These are phyloP conservation scores for Phytophthora megakarya DNA, from an alignment of 352 stramenopile genomes.

Conservation along the genomic window DNA sequence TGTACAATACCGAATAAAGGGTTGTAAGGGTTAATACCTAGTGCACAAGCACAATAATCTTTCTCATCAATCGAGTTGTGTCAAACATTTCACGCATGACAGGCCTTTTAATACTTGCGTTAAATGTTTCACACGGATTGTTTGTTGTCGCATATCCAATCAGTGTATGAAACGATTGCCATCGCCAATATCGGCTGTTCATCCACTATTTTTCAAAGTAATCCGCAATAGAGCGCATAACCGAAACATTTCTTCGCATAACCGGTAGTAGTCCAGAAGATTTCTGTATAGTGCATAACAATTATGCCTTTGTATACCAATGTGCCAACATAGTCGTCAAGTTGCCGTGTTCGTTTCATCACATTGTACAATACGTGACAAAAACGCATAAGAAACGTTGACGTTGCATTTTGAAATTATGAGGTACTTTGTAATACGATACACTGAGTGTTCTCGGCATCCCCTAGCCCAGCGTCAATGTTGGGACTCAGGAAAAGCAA, in stretches of 20 bases:
- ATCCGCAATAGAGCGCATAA: not conserved
- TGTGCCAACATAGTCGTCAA: not conserved
- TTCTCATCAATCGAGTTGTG: not conserved
- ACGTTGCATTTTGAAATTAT: not conserved
- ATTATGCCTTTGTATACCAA: constrained; percentile 9
- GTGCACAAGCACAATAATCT: not conserved
- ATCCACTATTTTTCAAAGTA: constrained; percentile 10
- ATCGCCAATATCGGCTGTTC: constrained; percentile 5
- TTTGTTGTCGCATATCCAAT: not conserved
- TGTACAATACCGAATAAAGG: too few relatives aligned
- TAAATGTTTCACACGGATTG: constrained; percentile 11
- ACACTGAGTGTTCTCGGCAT: constrained; percentile 6
- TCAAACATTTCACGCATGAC: constrained; percentile 10
- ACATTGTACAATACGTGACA: constrained; percentile 19
- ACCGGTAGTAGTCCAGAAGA: constrained; percentile 4
- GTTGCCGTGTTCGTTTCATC: not conserved
- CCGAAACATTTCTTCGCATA: not conserved
- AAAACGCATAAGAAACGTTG: constrained; percentile 20
- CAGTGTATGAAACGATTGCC: constrained; percentile 3
- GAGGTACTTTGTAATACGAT: not conserved
- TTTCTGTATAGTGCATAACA: constrained; percentile 4
- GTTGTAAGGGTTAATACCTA: constrained; percentile 7
- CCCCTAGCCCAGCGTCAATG: constrained; percentile 5
- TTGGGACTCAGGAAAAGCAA: not conserved
- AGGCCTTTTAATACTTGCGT: constrained; percentile 4